A percentile compares a stretch with the other conserved stretches of the same genome.
Conservation (phyloP, 257 asterid species). For the Salvia splendens region DNA sequence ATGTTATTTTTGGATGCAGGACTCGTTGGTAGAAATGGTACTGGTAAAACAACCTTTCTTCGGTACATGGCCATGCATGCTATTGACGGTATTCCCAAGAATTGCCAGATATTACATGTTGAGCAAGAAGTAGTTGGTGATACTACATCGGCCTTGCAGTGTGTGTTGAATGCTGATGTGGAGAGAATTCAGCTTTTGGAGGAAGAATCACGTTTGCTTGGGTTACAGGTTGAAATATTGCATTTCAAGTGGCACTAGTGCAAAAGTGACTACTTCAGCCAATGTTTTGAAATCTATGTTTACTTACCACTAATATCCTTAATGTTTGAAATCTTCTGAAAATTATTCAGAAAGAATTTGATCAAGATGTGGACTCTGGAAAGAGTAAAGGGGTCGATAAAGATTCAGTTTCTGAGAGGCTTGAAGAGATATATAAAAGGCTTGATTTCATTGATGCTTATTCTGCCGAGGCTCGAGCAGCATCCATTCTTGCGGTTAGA, state of each 20-base stretch:
- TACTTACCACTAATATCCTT: conserved; percentile 20
- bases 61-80: conserved; percentile 99
- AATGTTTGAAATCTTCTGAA: conserved; percentile 17
- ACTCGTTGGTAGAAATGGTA: conserved; percentile 97
- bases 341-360: conserved; percentile 47
- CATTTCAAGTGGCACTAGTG: conserved; percentile 28
- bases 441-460: conserved; percentile 93
- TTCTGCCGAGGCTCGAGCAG: conserved; percentile 99
- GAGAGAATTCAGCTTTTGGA: conserved; percentile 85
- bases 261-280: conserved; percentile 22
- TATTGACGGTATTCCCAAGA: conserved; percentile 92
- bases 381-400: conserved; percentile 58
- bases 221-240: conserved; percentile 62
- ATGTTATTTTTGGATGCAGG: conserved; percentile 53
- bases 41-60: conserved; percentile 96
- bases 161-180: conserved; percentile 82
- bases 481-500: conserved; percentile 94
- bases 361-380: conserved; percentile 49
- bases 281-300: conserved; percentile 5
- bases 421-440: conserved; percentile 88
- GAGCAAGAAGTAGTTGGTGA: conserved; percentile 99
- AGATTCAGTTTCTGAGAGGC: conserved; percentile 59
- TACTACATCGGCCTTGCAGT: conserved; percentile 76
- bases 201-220: conserved; percentile 81
- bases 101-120: conserved; percentile 94